Conservation (phyloP, 176 grass and related monocot species). For the Aegilops umbellulata region DNA sequence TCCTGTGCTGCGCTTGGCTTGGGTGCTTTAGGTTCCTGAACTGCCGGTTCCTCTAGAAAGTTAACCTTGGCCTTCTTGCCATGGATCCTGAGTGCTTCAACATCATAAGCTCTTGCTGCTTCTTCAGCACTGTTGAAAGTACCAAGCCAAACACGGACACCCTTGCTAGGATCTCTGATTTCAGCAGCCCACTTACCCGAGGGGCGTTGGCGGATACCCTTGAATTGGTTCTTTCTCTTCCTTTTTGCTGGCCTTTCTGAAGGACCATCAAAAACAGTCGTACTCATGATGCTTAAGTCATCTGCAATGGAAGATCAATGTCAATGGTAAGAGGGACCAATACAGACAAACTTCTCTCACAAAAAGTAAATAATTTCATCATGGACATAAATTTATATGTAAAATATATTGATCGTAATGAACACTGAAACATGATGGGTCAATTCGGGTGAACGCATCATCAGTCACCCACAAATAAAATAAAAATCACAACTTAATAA, state of each 20-base stretch:
- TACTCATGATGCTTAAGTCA: slow-evolving; percentile 38
- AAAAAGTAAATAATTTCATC: neutral
- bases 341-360: neutral
- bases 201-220: slow-evolving; percentile 89
- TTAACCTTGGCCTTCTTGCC: slow-evolving; percentile 98
- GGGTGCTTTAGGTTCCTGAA: slow-evolving; percentile 38
- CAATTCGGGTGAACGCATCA: no score
- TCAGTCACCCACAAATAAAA: no score
- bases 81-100: slow-evolving; percentile 80
- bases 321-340: neutral
- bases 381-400: no score
- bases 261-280: slow-evolving; percentile 37
- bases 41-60: slow-evolving; percentile 54
- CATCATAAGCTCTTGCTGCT: slow-evolving; percentile 94
- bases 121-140: slow-evolving; percentile 95
- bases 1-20: slow-evolving; percentile 36
- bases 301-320: slow-evolving; percentile 38
- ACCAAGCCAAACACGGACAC: slow-evolving; percentile 92
- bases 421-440: no score
- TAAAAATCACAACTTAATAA: no score
- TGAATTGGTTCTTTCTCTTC: slow-evolving; percentile 89
- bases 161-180: slow-evolving; percentile 91
- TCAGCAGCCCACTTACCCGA: slow-evolving; percentile 99
- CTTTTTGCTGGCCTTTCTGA: slow-evolving; percentile 57
- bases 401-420: no score